phyloP scores from a whole-genome alignment of 352 stramenopile species.

The Pythium dissimile region DNA sequence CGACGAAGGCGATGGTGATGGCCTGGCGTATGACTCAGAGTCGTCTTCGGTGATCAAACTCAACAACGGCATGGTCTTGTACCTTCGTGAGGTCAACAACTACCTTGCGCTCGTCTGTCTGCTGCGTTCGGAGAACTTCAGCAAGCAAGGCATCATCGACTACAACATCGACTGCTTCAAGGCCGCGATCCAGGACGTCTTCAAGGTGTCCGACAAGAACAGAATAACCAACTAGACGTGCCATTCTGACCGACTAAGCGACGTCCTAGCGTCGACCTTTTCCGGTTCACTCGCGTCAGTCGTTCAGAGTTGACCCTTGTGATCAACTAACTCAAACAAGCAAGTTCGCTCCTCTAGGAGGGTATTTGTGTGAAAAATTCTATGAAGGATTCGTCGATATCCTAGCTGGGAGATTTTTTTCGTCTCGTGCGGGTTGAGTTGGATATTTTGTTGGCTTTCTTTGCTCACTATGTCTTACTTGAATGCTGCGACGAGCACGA shows the following conservation, averaged over 20 bases:
- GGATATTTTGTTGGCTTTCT: too few relatives aligned
- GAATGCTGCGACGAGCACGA: slow-evolving; percentile 70
- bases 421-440: too few relatives aligned
- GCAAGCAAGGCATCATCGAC: slow-evolving; percentile 98
- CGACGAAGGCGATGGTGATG: slow-evolving; percentile 88
- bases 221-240: slow-evolving; percentile 35
- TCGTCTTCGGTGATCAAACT: slow-evolving; percentile 97
- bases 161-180: slow-evolving; percentile 99
- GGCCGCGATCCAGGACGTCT: slow-evolving; percentile 88
- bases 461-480: too few relatives aligned
- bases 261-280: too few relatives aligned
- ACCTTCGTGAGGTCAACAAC: slow-evolving; percentile 93
- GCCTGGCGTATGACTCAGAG: slow-evolving; percentile 94
- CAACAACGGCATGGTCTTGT: slow-evolving; percentile 97
- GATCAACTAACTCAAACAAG: too few relatives aligned
- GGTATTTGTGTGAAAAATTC: not conserved
- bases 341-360: too few relatives aligned
- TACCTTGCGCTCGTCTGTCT: slow-evolving; percentile 98
- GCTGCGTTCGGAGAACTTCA: slow-evolving; percentile 95
- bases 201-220: slow-evolving; percentile 67
- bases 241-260: too few relatives aligned
- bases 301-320: too few relatives aligned
- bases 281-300: too few relatives aligned
- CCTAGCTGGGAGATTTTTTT: not conserved
- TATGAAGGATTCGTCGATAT: slow-evolving; percentile 3